A percentile compares a stretch with the other conserved stretches of the same genome.
Evolutionary conservation across 208 protist genomes (phyloP).

Genomic region (Leishmania amazonensis): DNA sequence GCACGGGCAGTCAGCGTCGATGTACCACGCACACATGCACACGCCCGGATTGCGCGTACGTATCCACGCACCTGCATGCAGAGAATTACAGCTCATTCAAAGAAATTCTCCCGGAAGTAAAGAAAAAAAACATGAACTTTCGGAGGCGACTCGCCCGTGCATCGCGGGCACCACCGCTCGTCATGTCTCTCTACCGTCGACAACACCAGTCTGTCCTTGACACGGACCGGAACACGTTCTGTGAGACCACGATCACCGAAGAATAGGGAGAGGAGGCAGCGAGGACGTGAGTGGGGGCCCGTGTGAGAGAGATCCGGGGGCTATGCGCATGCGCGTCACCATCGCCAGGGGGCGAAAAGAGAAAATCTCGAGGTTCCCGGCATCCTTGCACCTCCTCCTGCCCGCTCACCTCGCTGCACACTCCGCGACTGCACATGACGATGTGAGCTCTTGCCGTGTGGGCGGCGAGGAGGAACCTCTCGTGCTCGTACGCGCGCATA

Average conservation of each 20-base stretch:
- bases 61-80: not conserved
- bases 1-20: not conserved
- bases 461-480: not conserved
- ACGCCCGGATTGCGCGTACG: not conserved
- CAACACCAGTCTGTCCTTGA: not conserved
- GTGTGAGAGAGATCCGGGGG: not conserved
- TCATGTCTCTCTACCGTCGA: not conserved
- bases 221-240: not conserved
- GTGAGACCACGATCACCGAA: not conserved
- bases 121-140: not conserved
- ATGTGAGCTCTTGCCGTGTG: not conserved
- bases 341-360: not conserved
- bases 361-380: not conserved
- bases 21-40: not conserved
- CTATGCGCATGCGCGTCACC: not conserved
- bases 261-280: not conserved
- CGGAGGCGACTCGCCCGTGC: not conserved
- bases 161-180: not conserved
- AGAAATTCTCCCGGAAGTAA: not conserved
- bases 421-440: not conserved
- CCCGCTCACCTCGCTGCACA: not conserved
- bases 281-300: not conserved
- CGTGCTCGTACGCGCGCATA: too few species aligned
- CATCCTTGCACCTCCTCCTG: not conserved
- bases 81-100: not conserved